Conservation (phyloP, 305 asterid species). For the Plantago coronopus region DNA sequence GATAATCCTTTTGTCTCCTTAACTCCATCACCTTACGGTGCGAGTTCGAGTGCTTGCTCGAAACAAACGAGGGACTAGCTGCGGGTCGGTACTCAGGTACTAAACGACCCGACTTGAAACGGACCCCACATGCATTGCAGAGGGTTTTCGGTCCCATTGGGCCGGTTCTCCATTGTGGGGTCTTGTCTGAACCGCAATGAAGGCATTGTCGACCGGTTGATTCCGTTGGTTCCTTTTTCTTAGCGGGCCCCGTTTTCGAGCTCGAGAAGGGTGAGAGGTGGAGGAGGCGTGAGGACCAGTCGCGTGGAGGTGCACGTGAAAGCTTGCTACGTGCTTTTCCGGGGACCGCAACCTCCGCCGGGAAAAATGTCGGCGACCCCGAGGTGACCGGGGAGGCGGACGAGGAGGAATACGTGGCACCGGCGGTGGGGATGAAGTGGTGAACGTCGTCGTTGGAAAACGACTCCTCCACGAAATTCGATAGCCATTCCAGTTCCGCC, state of each 20-base stretch:
- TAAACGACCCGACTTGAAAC: slow-evolving; percentile 90
- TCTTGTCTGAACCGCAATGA: slow-evolving; percentile 88
- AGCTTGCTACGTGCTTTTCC: slow-evolving; percentile 97
- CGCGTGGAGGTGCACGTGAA: slow-evolving; percentile 85
- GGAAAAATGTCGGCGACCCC: slow-evolving; percentile 38
- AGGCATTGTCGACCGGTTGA: slow-evolving; percentile 70
- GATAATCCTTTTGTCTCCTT: slow-evolving; percentile 76
- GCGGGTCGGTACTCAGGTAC: slow-evolving; percentile 98
- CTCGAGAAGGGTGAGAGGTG: slow-evolving; percentile 38
- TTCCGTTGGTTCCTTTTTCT: slow-evolving; percentile 38
- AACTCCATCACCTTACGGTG: slow-evolving; percentile 95
- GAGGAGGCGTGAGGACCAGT: slow-evolving; percentile 95
- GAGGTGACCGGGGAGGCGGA: slow-evolving; percentile 49
- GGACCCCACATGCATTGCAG: slow-evolving; percentile 93
- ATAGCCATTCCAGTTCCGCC: slow-evolving; percentile 97
- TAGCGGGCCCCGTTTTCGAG: slow-evolving; percentile 27
- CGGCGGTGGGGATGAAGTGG: slow-evolving; percentile 46
- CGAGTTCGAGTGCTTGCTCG: slow-evolving; percentile 79
- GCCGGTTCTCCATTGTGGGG: slow-evolving; percentile 97
- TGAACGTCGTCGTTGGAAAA: slow-evolving; percentile 78
- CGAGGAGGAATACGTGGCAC: slow-evolving; percentile 26
- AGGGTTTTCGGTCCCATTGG: slow-evolving; percentile 91
- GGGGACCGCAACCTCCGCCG: slow-evolving; percentile 72
- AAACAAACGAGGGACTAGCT: slow-evolving; percentile 76
- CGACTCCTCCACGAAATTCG: slow-evolving; percentile 93